phyloP scores from a whole-genome alignment of 192 early-diverging fungal species.

The Umbelopsis sp. region DNA sequence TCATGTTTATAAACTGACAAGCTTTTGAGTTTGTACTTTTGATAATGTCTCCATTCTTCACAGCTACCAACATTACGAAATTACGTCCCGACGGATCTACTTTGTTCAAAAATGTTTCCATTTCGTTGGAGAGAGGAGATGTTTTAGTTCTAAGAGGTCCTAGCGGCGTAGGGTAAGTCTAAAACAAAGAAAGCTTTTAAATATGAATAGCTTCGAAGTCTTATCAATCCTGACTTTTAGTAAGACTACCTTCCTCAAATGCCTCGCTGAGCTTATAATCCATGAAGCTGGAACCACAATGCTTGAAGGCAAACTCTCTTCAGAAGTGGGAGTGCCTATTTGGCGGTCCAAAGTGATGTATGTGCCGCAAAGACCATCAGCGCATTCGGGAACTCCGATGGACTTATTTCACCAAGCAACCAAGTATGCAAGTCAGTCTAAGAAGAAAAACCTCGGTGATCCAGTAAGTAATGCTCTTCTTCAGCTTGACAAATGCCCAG shows the following conservation, averaged over 20 bases:
- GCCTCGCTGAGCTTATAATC: constrained; percentile 72
- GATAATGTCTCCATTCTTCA: constrained; percentile 27
- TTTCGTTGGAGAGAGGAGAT: constrained; percentile 57
- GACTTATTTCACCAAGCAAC: constrained; percentile 66
- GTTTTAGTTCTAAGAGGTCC: constrained; percentile 66
- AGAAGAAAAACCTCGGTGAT: constrained; percentile 49
- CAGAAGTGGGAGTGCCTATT: constrained; percentile 61
- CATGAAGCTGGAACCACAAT: constrained; percentile 62
- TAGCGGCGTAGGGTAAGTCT: constrained; percentile 67
- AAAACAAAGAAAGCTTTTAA: background rate
- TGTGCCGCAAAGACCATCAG: constrained; percentile 80
- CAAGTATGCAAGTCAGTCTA: constrained; percentile 52
- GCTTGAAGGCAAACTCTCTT: constrained; percentile 55
- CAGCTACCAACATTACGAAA: constrained; percentile 42
- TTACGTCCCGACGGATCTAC: constrained; percentile 46
- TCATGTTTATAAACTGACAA: too few species aligned
- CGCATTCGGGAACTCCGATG: constrained; percentile 71
- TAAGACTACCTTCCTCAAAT: constrained; percentile 86
- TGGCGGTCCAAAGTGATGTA: constrained; percentile 85
- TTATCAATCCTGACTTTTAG: constrained; percentile 33
- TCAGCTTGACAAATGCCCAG: background rate
- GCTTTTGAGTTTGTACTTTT: too few species aligned
- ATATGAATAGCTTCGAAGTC: background rate
- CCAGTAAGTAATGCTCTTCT: constrained; percentile 46
- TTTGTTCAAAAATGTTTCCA: constrained; percentile 60